Evolutionary conservation across 2,329 filamentous ascomycete genomes (phyloP).

Genomic region (Fusarium sp.): DNA sequence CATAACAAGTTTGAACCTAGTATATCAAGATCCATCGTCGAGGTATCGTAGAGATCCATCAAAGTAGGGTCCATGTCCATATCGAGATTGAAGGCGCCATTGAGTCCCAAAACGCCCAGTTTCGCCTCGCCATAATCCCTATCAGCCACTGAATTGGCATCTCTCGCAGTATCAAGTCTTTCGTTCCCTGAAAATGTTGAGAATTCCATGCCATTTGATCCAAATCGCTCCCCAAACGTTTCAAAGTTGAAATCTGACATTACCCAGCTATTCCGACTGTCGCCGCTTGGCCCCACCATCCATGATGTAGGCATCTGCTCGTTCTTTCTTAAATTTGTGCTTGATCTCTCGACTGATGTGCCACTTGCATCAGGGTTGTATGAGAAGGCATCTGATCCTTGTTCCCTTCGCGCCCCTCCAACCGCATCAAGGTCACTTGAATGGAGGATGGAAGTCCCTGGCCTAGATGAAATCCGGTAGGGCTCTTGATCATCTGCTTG

Average conservation of each 20-base stretch:
- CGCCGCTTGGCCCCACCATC: neutral
- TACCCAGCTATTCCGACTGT: constrained; percentile 15
- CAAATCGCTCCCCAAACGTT: constrained; percentile 11
- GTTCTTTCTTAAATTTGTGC: neutral
- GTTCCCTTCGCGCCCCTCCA: neutral
- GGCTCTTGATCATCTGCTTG: neutral
- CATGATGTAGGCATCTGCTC: neutral
- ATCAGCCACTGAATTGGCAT: neutral
- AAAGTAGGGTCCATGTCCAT: constrained; percentile 23
- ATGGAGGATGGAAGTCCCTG: neutral
- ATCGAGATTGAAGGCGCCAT: constrained; percentile 19
- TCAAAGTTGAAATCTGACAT: constrained; percentile 37
- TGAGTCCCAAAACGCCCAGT: constrained; percentile 15
- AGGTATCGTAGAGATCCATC: constrained; percentile 17
- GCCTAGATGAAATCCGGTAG: neutral
- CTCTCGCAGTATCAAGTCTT: neutral
- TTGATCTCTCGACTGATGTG: neutral
- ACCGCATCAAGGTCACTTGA: neutral
- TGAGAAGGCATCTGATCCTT: neutral
- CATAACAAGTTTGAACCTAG: neutral
- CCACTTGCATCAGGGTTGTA: neutral
- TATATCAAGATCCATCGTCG: neutral
- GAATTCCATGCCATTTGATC: neutral
- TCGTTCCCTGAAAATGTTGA: neutral
- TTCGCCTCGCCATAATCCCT: constrained; percentile 6